Base-by-base conservation (phyloP, 352 stramenopile species). In the Globisporangium recalcitrans region DNA sequence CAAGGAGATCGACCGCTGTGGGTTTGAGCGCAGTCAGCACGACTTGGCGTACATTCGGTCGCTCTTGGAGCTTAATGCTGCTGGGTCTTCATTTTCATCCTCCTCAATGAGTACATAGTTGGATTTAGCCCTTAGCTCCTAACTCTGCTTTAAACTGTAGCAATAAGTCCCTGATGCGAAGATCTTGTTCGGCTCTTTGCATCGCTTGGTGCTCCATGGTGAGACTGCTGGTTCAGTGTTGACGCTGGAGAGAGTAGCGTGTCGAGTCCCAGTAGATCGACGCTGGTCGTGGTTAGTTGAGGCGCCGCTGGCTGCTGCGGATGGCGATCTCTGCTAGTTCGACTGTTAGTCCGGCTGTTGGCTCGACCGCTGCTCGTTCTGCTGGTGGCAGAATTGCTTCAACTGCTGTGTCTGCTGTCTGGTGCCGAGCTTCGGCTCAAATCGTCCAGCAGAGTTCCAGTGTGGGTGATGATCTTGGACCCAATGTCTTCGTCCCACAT, bases 21-120 rank as follows among this genome's bases (percentile, higher is more conserved):
- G 74, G n/a, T 91, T 86, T 36, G 78, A 87, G 21, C 77, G 78
- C 16, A 75, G 67, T 19, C 79, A 91, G 52, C 82, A 89, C 63
- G 82, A 89, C 38, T 21, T 73, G 4, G 60, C 58, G 48, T 83
- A 80, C 56, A 77, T 91, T 46, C 75, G 72, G 9, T 64, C 65
- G 11, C 53, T 75, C 4, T n/a, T 55, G 59, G 34, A 40, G 10
- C 27, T 57, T 16, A 46, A 57, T 6, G 29, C 24, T 32, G 29
- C 38, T 16, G 22, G 8, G 3, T n/a, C 36, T 10, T 19, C 34
- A 16, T 19, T 13, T 4, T 19, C 36, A n/a, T 42, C 36, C 9
- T 19, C 46, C 46, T 31, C 46, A 8, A 52, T 7, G 11, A 52
- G 46, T n/a, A n/a, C 52, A 47, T 47, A 24, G 40, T 11, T 56